Base-by-base conservation (phyloP, 805 yeast genomes). In the Ogataea haglerorum region DNA sequence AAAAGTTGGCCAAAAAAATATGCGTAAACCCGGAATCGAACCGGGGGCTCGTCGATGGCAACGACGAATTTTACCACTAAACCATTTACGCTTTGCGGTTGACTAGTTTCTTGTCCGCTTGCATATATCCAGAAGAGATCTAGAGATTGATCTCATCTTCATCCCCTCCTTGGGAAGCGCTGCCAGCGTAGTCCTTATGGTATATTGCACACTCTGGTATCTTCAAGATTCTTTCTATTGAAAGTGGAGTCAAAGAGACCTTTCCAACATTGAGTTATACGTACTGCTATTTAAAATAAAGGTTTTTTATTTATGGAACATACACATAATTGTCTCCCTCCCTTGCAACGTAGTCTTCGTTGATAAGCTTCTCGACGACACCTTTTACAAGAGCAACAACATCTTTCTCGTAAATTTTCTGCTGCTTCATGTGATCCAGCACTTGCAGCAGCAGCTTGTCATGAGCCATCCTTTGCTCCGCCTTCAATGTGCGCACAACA, bases 281-380 rank as follows among this genome's bases (percentile, higher is more conserved):
- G 3, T 19, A 6, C 3, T 19, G 10, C 6, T 19, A 19, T 19
- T 27, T 27, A 25, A 10, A 26, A 29, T 28, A 15, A 10, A 16
- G 15, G 16, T 2, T 30, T 24, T 14, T 25, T 22, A 36, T 16
- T 38, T 29, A 48, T 19, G 52, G 52, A 19, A 47, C 39, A 36
- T 51, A 48, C 21, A 23, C 47, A 30, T 51, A 47, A n/a, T 36
- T 31, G 10, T 47, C 48, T 6, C 9, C 34, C 8, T 42, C 42
- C 30, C 73, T 48, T 30, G 43, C 41, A 12, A 71, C 32, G 42
- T 52, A 69, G 29, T 67, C 75, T 14, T 52, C 57, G 15, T 49
- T 52, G 15, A 72, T 58, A 47, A 72, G 54, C 25, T 53, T 47
- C 38, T 68, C 74, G 12, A 71, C 51, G 17, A 53, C 52, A 6